phyloP scores from a whole-genome alignment of 345 rosid genomes.

The Eutrema yunnanense region DNA sequence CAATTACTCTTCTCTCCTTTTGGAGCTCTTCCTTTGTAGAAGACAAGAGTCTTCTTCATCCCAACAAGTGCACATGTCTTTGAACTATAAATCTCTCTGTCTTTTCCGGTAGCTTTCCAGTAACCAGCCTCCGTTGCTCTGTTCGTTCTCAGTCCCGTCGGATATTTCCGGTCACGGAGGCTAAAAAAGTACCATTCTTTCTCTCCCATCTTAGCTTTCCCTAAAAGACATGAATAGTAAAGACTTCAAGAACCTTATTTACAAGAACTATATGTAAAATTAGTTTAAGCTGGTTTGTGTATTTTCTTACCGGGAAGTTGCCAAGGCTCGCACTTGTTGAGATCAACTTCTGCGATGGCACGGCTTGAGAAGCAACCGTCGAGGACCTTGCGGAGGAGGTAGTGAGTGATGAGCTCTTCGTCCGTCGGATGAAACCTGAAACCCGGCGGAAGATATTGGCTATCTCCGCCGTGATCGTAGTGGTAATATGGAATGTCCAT shows the following conservation, averaged over 20 bases:
- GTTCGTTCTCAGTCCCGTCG: slow-evolving; percentile 88
- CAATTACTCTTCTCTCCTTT: slow-evolving; percentile 93
- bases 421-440: slow-evolving; percentile 95
- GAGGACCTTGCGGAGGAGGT: slow-evolving; percentile 77
- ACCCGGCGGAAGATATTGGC: slow-evolving; percentile 75
- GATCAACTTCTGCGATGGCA: slow-evolving; percentile 92
- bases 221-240: slow-evolving; percentile 30
- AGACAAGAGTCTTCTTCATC: slow-evolving; percentile 96
- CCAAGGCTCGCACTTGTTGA: slow-evolving; percentile 98
- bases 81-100: slow-evolving; percentile 77
- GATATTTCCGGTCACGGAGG: slow-evolving; percentile 87
- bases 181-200: slow-evolving; percentile 97
- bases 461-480: slow-evolving; percentile 38
- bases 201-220: slow-evolving; percentile 91
- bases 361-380: slow-evolving; percentile 67
- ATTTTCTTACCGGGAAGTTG: slow-evolving; percentile 76
- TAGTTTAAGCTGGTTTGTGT: neutral
- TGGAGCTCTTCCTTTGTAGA: slow-evolving; percentile 89
- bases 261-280: neutral
- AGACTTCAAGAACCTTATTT: neutral
- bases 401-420: slow-evolving; percentile 86
- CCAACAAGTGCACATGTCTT: slow-evolving; percentile 88
- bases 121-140: slow-evolving; percentile 96
- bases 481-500: slow-evolving; percentile 50
- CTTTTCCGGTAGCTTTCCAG: slow-evolving; percentile 98